Conservation (phyloP, 352 stramenopile species). For the Phytopythium boreale region DNA sequence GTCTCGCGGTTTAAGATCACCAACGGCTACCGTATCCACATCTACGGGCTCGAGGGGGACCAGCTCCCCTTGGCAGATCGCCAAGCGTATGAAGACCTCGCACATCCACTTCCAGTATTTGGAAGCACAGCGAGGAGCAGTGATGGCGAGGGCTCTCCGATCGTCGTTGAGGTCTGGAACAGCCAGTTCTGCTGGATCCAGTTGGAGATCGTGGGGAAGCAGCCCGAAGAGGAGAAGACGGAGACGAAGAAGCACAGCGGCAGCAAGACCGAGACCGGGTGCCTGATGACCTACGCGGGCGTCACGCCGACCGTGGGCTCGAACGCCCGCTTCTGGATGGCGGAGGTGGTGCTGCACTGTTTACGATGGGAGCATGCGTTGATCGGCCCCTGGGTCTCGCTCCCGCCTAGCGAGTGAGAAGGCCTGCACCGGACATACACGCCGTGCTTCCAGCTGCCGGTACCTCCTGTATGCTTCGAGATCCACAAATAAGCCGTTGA, state of each 20-base stretch:
- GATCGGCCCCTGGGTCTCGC: not conserved
- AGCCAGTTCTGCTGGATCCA: not conserved
- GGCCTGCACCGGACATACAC: too few species aligned
- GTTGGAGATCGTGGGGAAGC: not conserved
- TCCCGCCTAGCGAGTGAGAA: not conserved
- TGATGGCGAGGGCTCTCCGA: not conserved
- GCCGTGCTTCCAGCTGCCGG: too few species aligned
- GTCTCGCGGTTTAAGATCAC: not conserved
- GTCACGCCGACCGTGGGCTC: slow-evolving; percentile 4
- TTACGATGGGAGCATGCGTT: not conserved
- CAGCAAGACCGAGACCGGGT: not conserved
- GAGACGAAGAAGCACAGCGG: too few species aligned
- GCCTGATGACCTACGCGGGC: not conserved
- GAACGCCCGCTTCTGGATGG: slow-evolving; percentile 9
- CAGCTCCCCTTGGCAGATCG: not conserved
- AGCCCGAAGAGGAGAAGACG: not conserved
- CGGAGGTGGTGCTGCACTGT: slow-evolving; percentile 3
- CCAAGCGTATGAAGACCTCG: not conserved
- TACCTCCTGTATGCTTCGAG: too few species aligned
- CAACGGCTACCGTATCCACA: not conserved
- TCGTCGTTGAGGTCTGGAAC: not conserved
- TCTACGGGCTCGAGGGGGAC: not conserved
- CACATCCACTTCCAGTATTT: not conserved
- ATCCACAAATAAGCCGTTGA: too few species aligned
- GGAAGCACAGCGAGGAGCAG: not conserved